phyloP scores from a whole-genome alignment of 2,329 filamentous ascomycete species.

The Claviceps purpurea region DNA sequence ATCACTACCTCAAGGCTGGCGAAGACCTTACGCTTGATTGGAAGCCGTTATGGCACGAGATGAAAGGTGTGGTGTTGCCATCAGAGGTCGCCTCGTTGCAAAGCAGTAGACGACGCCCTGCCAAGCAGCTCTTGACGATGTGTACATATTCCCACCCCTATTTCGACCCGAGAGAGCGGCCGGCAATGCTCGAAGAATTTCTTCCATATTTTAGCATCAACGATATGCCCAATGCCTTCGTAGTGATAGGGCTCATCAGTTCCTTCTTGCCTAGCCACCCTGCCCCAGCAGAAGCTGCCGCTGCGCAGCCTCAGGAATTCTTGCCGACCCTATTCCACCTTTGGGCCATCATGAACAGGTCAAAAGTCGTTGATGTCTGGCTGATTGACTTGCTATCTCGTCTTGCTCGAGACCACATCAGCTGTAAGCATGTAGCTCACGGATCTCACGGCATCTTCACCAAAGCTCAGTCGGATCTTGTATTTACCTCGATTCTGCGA shows the following conservation, averaged over 20 bases:
- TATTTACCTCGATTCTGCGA: constrained; percentile 83
- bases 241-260: constrained; percentile 80
- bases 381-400: constrained; percentile 86
- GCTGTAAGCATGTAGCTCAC: constrained; percentile 63
- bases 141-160: constrained; percentile 84
- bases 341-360: constrained; percentile 87
- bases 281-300: constrained; percentile 53
- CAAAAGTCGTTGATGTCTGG: constrained; percentile 71
- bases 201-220: constrained; percentile 86
- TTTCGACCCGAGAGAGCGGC: constrained; percentile 78
- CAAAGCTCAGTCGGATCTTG: constrained; percentile 75
- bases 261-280: constrained; percentile 76
- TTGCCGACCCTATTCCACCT: constrained; percentile 91
- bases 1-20: constrained; percentile 84
- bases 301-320: constrained; percentile 79
- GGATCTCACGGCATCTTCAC: constrained; percentile 84
- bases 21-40: constrained; percentile 89
- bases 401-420: constrained; percentile 70
- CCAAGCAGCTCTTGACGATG: constrained; percentile 67
- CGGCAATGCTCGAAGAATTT: constrained; percentile 67
- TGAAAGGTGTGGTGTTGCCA: constrained; percentile 82
- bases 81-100: constrained; percentile 62
- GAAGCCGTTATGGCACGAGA: constrained; percentile 81
- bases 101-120: constrained; percentile 37
- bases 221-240: constrained; percentile 81